Base-by-base conservation (phyloP, 2,329 filamentous ascomycete genomes). In the Apiospora kogelbergensis region DNA sequence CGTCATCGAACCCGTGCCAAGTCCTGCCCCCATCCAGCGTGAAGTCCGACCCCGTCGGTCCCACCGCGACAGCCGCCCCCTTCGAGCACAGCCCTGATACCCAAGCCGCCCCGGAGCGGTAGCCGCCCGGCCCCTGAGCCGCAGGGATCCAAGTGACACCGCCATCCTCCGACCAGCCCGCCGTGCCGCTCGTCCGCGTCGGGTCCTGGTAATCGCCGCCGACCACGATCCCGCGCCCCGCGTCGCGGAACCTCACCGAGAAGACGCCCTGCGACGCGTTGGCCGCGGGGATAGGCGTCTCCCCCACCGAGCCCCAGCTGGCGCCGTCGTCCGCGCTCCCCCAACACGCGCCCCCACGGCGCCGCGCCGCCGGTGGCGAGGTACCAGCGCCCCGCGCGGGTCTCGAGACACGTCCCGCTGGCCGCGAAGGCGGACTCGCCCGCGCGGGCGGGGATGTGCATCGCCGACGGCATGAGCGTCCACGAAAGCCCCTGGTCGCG, bases 351-450 rank as follows among this genome's bases (percentile, higher is more conserved):
- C 0, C 76, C 77, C 1, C 2, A 7, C 0, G 77, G 76, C 24
- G 77, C 70, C 0, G 75, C 73, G 13, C 76, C 77, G 1, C 76
- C 77, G 6, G 75, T 70, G 0, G 74, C 76, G 20, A 78, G 65
- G 66, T 78, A 79, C 75, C 74, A 78, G 11, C 74, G 71, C 0
- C 75, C 76, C 4, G 73, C 73, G 11, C 72, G 70, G 1, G 77
- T 75, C 1, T 73, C 70, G 3, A 80, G 73, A 67, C 78, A 80
- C 6, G 78, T 79, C 1, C 78, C 78, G 63, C 78, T 80, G 9
- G 78, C 78, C 0, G 78, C 75, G 46, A 80, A 80, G 0, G 73
- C 77, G 11, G 74, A 72, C 67, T 79, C 78, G 0, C 78, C 77
- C 0, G 70, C 70, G n/a, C 73, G 65, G 0, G 77, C 77, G 0